Evolutionary conservation across 495 filamentous ascomycete genomes (phyloP), one percentile per base, ranked within the genome.

Genomic region (Penicillium atrosanguineum): DNA sequence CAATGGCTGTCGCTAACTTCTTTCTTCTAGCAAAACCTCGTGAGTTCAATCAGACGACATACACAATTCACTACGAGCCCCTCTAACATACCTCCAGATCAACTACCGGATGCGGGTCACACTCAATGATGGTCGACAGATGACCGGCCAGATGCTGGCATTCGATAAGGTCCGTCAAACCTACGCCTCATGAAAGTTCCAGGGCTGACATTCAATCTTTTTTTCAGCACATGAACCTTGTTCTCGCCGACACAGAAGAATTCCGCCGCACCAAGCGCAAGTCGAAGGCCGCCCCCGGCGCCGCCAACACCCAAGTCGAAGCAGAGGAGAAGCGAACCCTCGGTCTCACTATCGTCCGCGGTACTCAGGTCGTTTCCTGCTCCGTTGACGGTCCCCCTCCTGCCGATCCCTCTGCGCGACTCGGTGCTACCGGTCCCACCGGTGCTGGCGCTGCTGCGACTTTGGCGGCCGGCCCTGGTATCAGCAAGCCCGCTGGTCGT

Each of bases 81-180:
- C 14, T 50, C 70, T 78, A 69, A 77, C 57, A 11, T 48, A 8
- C 46, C 6, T 48, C 31, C 34, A 98, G 94, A 95, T 99, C 83
- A 96, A 97, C 74, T 97, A 95, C 78, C 88, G 93, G 68, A 97
- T 99, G 95, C 84, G 91, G 69, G 88, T 96, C 57, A 97, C 95
- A 38, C 79, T 99, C 65, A 90, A 87, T 65, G 94, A 99, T 79
- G 89, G 91, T 61, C 87, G 94, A 59, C 93, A 97, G 73, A 93
- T 99, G 84, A 90, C 88, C 12, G 95, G 95, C 47, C 91, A 96
- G 63, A 93, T 97, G 87, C 81, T 97, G 50, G 93, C 93, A 46
- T 97, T 96, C 64, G 93, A 97, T 72, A 96, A 96, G 86, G 93
- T 95, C 72, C 38, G 69, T 50, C 56, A 45, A 50, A 23, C 18